A percentile compares a stretch with the other conserved stretches of the same genome.
phyloP scores from a whole-genome alignment of 2,329 filamentous ascomycete species.

The Nemania serpens region DNA sequence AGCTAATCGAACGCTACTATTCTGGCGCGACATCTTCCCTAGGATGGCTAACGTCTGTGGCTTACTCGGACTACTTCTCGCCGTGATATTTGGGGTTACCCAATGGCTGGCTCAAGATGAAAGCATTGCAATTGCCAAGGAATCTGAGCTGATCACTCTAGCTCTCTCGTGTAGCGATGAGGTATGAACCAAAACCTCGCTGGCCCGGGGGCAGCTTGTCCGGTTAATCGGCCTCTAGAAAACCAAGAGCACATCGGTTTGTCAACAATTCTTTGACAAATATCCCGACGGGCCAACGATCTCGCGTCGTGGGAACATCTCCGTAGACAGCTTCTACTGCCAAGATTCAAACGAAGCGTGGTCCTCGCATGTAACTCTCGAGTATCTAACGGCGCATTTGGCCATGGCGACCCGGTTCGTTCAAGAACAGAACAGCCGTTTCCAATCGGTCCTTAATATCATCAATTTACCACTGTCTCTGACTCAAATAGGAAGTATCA shows the following conservation, averaged over 20 bases:
- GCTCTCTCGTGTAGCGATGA: conserved; percentile 18
- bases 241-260: conserved; percentile 9
- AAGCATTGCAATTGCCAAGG: conserved; percentile 11
- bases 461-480: not conserved
- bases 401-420: conserved; percentile 1
- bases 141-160: conserved; percentile 13
- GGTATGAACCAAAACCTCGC: not conserved
- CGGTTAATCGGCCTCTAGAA: not conserved
- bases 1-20: not conserved
- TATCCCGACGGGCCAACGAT: conserved; percentile 13
- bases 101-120: conserved; percentile 12
- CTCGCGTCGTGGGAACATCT: conserved; percentile 1
- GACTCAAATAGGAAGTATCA: conserved; percentile 4
- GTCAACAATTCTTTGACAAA: conserved; percentile 14
- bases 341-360: not conserved
- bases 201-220: not conserved
- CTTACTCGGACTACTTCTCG: conserved; percentile 8
- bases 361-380: not conserved
- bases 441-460: not conserved
- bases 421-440: conserved; percentile 5
- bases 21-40: not conserved
- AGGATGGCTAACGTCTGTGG: conserved; percentile 6
- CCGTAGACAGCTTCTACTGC: not conserved
- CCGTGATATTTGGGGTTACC: not conserved
- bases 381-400: not conserved